Conservation (phyloP, 1,139 yeast genomes). For the Nakaseomyces bracarensis region DNA sequence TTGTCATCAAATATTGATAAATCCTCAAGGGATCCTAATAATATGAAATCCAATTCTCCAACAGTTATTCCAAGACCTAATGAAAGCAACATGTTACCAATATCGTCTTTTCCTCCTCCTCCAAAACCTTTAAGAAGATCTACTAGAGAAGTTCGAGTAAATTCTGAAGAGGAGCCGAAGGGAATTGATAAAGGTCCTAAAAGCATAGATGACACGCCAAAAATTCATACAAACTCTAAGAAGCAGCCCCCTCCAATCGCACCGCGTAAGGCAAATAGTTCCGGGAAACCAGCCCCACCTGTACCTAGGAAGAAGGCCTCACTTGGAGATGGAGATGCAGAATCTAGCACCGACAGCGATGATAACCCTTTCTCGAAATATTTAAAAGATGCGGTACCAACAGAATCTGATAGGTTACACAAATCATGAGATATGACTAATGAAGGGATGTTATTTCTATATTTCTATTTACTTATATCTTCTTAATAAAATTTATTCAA, state of each 20-base stretch:
- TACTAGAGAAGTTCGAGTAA: neutral
- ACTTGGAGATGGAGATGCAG: slow-evolving; percentile 10
- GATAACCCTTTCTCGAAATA: slow-evolving; percentile 34
- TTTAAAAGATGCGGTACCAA: slow-evolving; percentile 34
- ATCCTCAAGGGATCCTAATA: neutral
- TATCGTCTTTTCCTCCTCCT: slow-evolving; percentile 1
- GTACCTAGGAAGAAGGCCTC: slow-evolving; percentile 19
- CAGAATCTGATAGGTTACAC: slow-evolving; percentile 30
- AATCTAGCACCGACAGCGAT: slow-evolving; percentile 9
- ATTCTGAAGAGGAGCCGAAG: neutral
- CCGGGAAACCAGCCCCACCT: slow-evolving; percentile 16
- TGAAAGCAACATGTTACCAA: neutral
- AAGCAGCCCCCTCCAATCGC: neutral
- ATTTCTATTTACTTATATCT: too few relatives aligned
- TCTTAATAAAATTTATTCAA: too few relatives aligned
- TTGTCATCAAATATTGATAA: slow-evolving; percentile 8
- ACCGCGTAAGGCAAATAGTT: slow-evolving; percentile 10
- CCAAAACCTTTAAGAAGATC: neutral
- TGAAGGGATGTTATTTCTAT: neutral
- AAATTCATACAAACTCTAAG: neutral
- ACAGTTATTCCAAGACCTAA: neutral
- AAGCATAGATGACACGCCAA: neutral
- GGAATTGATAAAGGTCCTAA: too few relatives aligned
- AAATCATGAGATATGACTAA: slow-evolving; percentile 9
- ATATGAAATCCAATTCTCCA: neutral